A percentile compares a stretch with the other conserved stretches of the same genome.
phyloP scores from a whole-genome alignment of 2,329 filamentous ascomycete species.

The Diaporthe vexans region DNA sequence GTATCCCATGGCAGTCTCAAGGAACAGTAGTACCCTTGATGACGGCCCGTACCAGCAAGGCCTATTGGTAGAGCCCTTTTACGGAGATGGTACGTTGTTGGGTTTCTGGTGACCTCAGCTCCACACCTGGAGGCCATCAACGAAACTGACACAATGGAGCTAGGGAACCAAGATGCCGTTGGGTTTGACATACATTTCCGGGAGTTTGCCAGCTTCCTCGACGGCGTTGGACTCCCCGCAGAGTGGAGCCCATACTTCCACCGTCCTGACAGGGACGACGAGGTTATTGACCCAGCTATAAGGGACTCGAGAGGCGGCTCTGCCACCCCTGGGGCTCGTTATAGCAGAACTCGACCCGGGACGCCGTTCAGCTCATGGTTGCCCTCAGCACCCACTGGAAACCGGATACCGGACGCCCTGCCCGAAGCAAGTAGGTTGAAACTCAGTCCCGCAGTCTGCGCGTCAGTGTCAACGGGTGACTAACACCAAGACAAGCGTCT shows the following conservation, averaged over 20 bases:
- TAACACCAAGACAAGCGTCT: not conserved
- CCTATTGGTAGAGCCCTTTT: conserved; percentile 12
- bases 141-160: not conserved
- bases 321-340: not conserved
- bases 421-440: conserved; percentile 4
- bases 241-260: conserved; percentile 22
- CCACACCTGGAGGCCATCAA: too few relatives aligned
- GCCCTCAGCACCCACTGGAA: conserved; percentile 20
- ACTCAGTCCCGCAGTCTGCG: not conserved
- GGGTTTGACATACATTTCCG: conserved; percentile 3
- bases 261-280: conserved; percentile 2
- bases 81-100: not conserved
- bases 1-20: conserved; percentile 3
- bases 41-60: conserved; percentile 5
- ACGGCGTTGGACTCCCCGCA: conserved; percentile 11
- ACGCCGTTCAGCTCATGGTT: conserved; percentile 18
- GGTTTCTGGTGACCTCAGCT: accelerated
- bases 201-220: conserved; percentile 15
- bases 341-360: not conserved
- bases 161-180: conserved; percentile 1
- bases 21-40: not conserved
- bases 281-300: not conserved
- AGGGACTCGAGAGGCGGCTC: not conserved
- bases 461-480: not conserved
- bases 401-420: conserved; percentile 13